Evolutionary conservation across 306 rosid species (phyloP), one percentile per base, ranked within the genome.

Genomic region (Adenanthera pavonina): DNA sequence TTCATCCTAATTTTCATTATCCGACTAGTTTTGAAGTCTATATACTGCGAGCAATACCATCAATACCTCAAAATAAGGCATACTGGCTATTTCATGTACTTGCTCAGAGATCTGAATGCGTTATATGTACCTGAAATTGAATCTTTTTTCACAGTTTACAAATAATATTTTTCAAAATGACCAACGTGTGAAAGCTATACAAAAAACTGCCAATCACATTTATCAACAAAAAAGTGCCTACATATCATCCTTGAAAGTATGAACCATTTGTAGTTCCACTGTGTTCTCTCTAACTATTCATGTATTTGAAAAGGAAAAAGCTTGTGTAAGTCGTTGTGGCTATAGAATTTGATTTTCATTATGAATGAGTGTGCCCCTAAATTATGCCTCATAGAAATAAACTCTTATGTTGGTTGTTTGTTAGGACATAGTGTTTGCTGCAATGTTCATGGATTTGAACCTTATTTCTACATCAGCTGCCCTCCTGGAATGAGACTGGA

Each of bases 401-500:
- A 64, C 34, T 78, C 12, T 0, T 76, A 41, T 79, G 76, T 78
- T 86, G 72, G 38, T 16, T 59, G 72, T 85, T 71, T 85, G 25
- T 70, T 83, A 95, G 99, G 99, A 71, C 94, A 90, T 69, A 93
- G 99, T 79, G 93, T 95, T 59, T 95, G 99, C 84, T 92, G 97
- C 89, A 88, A 92, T 25, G 97, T 93, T 84, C 98, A 95, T 67
- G 99, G 99, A 38, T 95, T 95, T 72, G 98, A 95, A 83, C 99
- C 99, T 36, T 95, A 95, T 81, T 95, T 95, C 84, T 95, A 92
- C 85, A 90, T 92, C 72, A 85, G 82, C 85, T 93, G 97, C 83
- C 97, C 96, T 66, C 87, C 93, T 6, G 98, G 97, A 69, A 92
- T 95, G 99, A 87, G 96, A 71, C 94, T 95, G n/a, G 99, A 95